Conservation (phyloP, 163 green algal genomes). For the Botryococcus braunii region DNA sequence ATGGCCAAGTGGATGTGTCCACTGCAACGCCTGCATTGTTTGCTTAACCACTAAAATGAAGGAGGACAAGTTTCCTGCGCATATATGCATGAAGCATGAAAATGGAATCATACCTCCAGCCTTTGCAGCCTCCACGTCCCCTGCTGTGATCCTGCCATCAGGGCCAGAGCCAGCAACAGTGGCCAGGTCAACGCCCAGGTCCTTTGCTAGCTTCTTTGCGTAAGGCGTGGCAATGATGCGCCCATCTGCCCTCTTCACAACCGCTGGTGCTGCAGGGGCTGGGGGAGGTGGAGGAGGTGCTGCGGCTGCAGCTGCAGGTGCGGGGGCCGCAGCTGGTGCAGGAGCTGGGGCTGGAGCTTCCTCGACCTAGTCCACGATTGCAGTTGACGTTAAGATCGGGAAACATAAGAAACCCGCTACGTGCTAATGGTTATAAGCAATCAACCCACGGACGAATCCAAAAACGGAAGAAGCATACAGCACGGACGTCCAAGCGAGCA, state of each 20-base stretch:
- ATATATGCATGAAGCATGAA: no score
- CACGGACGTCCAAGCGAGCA: no score
- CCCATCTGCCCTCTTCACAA: conserved; percentile 21
- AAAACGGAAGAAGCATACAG: no score
- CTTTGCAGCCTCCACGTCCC: conserved; percentile 63
- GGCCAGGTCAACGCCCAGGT: conserved; percentile 80
- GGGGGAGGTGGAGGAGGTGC: conserved; percentile 18
- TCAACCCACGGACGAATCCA: no score
- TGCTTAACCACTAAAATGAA: no score
- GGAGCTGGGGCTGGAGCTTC: background rate
- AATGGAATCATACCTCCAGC: conserved; percentile 12
- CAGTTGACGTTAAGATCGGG: conserved; percentile 5
- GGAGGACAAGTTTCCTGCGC: no score
- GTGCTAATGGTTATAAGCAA: no score
- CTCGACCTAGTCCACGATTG: background rate
- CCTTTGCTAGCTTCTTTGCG: conserved; percentile 96
- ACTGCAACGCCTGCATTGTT: no score
- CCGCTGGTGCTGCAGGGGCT: conserved; percentile 31
- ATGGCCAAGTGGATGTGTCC: no score
- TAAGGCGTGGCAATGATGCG: conserved; percentile 92
- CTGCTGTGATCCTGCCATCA: conserved; percentile 78
- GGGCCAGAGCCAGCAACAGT: conserved; percentile 74
- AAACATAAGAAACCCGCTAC: no score
- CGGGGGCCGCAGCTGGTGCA: conserved; percentile 11
- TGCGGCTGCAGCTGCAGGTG: conserved; percentile 9